Base-by-base conservation (phyloP, 192 early-diverging fungal species). In the Cetraspora pellucida region DNA sequence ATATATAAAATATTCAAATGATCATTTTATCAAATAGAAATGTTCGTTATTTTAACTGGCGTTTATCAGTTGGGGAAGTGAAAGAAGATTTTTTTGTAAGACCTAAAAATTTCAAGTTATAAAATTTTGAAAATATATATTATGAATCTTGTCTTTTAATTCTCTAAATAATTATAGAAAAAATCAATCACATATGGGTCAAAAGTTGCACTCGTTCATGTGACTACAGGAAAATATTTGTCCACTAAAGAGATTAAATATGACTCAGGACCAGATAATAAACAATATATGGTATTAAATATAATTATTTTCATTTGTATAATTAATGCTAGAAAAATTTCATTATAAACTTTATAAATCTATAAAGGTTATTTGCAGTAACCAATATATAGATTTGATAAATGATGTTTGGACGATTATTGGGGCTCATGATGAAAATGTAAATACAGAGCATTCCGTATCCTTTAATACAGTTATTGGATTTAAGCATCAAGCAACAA, bases 31-130 rank as follows among this genome's bases (percentile, higher is more conserved):
- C 17, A 10, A 58, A 44, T 61, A 74, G 72, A 10, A 74, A 74
- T 74, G 14, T 74, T 74, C 72, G 55, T 27, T 74, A 74, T 61
- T 74, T 61, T 44, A 74, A 74, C 46, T 74, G 72, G 72, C 72
- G 72, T 0, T 74, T 74, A 47, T 74, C 37, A 16, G 57, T 44
- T 4, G 58, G 61, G 46, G 72, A 74, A 47, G 72, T 74, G 57
- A 63, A 46, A 25, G 16, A 49, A 61, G 72, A 74, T 47, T 61
- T n/a, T 45, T 30, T 71, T 14, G 69, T 69, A 47, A 69, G 67
- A 69, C 19, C 6, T 43, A 19, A 3, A 13, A 43, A 37, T 64
- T 44, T 44, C 17, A 44, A 1, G 37, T 44, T 16, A 19, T 64
- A 5, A n/a, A 8, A 1, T 64, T 44, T 31, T 64, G 31, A 3